phyloP scores from a whole-genome alignment of 192 early-diverging fungal genomes.

The Lunasporangiospora selenospora region DNA sequence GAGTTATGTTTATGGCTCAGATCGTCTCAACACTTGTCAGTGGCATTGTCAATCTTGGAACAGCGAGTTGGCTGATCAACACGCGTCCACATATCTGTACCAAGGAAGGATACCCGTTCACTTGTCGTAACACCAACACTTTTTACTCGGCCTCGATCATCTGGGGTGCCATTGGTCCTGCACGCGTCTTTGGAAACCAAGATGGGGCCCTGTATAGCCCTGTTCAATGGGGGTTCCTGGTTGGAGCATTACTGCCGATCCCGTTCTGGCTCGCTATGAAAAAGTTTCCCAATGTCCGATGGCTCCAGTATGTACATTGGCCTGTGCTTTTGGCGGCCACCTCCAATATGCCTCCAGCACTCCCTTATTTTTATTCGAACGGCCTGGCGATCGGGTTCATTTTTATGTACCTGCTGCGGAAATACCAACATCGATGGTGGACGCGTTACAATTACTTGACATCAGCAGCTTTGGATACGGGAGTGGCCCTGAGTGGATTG shows the following conservation, averaged over 20 bases:
- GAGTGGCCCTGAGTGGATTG: constrained; percentile 43
- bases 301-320: constrained; percentile 67
- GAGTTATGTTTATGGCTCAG: constrained; percentile 67
- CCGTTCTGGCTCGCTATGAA: constrained; percentile 5
- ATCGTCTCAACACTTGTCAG: constrained; percentile 60
- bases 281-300: constrained; percentile 12
- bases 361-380: constrained; percentile 50
- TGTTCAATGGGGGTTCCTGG: constrained; percentile 29
- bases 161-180: constrained; percentile 70
- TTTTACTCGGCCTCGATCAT: constrained; percentile 67
- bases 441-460: constrained; percentile 53
- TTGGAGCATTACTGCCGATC: constrained; percentile 17
- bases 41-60: constrained; percentile 45
- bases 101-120: constrained; percentile 42
- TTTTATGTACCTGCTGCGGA: constrained; percentile 69
- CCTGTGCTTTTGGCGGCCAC: constrained; percentile 67
- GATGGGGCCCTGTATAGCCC: constrained; percentile 7
- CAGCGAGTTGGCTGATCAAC: constrained; percentile 28
- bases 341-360: constrained; percentile 63
- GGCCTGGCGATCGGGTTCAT: constrained; percentile 58
- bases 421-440: constrained; percentile 67
- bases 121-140: constrained; percentile 38
- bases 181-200: constrained; percentile 52
- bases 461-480: constrained; percentile 52
- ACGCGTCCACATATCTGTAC: constrained; percentile 50